These are phyloP conservation scores for Salix koriyanagi DNA, from an alignment of 345 rosid species.

Conservation along the genomic window DNA sequence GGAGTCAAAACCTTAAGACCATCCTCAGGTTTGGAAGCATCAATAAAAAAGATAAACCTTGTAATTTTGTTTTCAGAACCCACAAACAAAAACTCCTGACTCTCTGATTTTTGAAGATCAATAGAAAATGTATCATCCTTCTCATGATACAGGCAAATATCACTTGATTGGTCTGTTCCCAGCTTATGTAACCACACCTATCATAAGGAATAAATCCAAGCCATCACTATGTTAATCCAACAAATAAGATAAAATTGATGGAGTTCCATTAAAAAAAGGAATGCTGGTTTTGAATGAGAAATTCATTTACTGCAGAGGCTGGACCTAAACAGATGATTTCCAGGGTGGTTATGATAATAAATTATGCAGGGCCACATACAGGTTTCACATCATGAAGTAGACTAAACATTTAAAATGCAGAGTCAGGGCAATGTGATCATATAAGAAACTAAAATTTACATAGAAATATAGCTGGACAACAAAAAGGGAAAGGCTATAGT, in stretches of 20 bases:
- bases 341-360: too few species aligned
- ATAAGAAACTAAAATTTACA: too few species aligned
- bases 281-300: not conserved
- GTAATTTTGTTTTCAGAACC: conserved; percentile 74
- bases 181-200: conserved; percentile 91
- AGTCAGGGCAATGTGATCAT: too few species aligned
- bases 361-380: too few species aligned
- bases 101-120: conserved; percentile 66
- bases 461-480: too few species aligned
- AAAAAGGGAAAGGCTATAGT: not conserved
- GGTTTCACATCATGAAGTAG: too few species aligned
- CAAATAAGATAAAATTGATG: not conserved
- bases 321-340: too few species aligned
- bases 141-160: conserved; percentile 79
- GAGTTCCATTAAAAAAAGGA: not conserved
- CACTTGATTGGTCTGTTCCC: conserved; percentile 68
- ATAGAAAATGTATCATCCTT: conserved; percentile 82
- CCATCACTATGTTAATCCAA: not conserved
- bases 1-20: conserved; percentile 77
- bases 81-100: conserved; percentile 62
- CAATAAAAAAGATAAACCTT: conserved; percentile 57
- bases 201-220: conserved; percentile 17
- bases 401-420: too few species aligned
- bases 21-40: conserved; percentile 55
- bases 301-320: not conserved